These are phyloP conservation scores for Sphaerostilbella broomeana DNA, from an alignment of 2,329 filamentous ascomycete species.

Conservation along the genomic window DNA sequence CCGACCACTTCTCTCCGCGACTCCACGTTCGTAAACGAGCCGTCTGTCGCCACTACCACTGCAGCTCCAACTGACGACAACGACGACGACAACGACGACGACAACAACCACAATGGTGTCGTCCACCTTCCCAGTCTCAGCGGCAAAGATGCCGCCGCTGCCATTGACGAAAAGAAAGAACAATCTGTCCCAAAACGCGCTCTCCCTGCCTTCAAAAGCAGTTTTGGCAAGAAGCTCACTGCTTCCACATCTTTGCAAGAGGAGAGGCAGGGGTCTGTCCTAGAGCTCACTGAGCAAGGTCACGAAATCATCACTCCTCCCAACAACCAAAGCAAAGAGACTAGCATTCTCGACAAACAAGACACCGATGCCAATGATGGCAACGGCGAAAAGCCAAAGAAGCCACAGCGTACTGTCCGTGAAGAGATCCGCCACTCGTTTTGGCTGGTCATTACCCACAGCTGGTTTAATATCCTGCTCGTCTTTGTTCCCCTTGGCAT, in stretches of 20 bases:
- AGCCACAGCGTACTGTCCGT: conserved; percentile 40
- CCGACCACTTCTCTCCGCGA: conserved; percentile 26
- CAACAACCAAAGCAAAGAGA: no score
- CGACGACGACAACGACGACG: conserved; percentile 18
- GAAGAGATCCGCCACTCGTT: conserved; percentile 44
- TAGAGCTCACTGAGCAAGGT: conserved; percentile 33
- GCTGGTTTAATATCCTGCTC: conserved; percentile 71
- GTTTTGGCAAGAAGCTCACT: conserved; percentile 18
- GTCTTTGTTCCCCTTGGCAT: conserved; percentile 77
- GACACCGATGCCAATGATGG: conserved; percentile 20
- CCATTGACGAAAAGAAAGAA: conserved; percentile 17
- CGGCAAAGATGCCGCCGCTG: conserved; percentile 10
- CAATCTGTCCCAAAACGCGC: no score
- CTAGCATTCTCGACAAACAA: conserved; percentile 23
- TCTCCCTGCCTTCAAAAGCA: conserved; percentile 19
- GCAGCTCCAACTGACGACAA: background rate
- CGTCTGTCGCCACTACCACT: background rate
- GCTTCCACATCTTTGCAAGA: conserved; percentile 41
- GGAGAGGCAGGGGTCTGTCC: conserved; percentile 52
- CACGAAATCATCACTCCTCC: conserved; percentile 15
- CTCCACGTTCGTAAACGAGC: conserved; percentile 10
- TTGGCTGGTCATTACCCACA: conserved; percentile 58
- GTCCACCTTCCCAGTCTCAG: conserved; percentile 4
- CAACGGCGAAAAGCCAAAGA: conserved; percentile 15
- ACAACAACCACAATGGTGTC: conserved; percentile 17